Conservation (phyloP, 176 grass and related monocot species). For the Ensete ventricosum region DNA sequence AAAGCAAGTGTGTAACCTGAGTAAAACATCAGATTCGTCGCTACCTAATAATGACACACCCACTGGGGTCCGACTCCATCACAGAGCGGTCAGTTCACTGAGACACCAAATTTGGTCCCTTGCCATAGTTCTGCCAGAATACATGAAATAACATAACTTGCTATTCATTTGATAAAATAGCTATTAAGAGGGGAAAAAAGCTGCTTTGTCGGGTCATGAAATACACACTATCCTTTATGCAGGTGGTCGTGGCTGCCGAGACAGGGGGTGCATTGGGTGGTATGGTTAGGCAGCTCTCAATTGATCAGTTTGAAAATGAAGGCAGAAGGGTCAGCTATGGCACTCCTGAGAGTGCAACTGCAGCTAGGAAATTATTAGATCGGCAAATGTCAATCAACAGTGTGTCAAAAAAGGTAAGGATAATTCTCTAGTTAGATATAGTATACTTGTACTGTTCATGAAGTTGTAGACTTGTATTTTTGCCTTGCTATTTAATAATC, state of each 20-base stretch:
- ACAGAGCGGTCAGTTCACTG: slow-evolving; percentile 36
- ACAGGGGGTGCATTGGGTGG: slow-evolving; percentile 46
- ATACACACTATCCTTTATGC: slow-evolving; percentile 1
- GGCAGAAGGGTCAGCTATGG: slow-evolving; percentile 52
- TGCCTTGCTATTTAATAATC: not conserved
- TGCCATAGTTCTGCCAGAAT: no score
- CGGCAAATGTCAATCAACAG: slow-evolving; percentile 50
- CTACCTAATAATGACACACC: slow-evolving; percentile 7
- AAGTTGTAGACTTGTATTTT: not conserved
- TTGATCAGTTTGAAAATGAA: slow-evolving; percentile 64
- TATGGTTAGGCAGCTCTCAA: slow-evolving; percentile 48
- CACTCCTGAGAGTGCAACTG: slow-evolving; percentile 40
- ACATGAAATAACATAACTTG: not conserved
- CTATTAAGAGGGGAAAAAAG: not conserved
- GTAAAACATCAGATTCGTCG: slow-evolving; percentile 31
- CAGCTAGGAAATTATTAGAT: slow-evolving; percentile 43
- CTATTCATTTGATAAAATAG: not conserved
- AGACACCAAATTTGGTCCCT: not conserved
- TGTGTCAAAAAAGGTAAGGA: slow-evolving; percentile 35
- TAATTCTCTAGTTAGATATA: not conserved
- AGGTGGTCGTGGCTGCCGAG: slow-evolving; percentile 46
- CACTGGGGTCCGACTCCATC: slow-evolving; percentile 40
- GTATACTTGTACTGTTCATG: not conserved
- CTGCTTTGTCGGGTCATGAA: not conserved
- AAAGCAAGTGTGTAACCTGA: slow-evolving; percentile 43